Base-by-base conservation (phyloP, 352 stramenopile species). In the Pythium apleroticum region DNA sequence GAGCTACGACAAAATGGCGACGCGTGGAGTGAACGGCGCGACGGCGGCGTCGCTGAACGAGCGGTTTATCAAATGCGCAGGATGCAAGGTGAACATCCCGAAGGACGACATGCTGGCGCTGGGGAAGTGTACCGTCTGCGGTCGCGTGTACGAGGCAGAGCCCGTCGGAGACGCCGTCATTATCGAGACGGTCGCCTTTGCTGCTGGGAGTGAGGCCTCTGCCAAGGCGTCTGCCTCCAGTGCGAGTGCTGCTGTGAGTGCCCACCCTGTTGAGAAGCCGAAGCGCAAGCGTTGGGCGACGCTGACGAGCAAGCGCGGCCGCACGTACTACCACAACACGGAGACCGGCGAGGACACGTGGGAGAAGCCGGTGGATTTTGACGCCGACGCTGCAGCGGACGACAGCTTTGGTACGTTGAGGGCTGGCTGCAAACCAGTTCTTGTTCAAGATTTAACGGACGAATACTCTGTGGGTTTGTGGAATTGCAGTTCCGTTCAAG, bases 271-370 rank as follows among this genome's bases (percentile, higher is more conserved):
- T 6, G 61, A 57, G 4, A 75, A 56, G 60, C 58, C 70, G 10
- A 72, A 66, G 48, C 52, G 71, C 19, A 89, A 88, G 62, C 80
- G 81, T 11, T 93, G 84, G 84, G 71, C 79, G 3, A 79, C 80
- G 53, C 70, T 93, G n/a, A 74, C 56, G 37, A 90, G 81, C 25
- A 89, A 81, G 54, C 71, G 78, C 22, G 84, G 82, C 5, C 63
- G 76, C n/a, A 83, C 68, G n/a, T 93, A 91, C 63, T 93, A 93
- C 58, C 81, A 93, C 71, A 93, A 93, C 66, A 81, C 82, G 30
- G 84, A 93, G 55, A 93, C 81, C 6, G 84, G 84, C 35, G 84
- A 93, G 64, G 84, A 93, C 57, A 77, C 79, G 54, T 93, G 84
- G 84, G 81, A 90, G 25, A 81, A 84, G 54, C 84, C 84, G 1